Evolutionary conservation across 768 basidiomycete genomes (phyloP), one percentile per base, ranked within the genome.

Genomic region (Mycena galopus): DNA sequence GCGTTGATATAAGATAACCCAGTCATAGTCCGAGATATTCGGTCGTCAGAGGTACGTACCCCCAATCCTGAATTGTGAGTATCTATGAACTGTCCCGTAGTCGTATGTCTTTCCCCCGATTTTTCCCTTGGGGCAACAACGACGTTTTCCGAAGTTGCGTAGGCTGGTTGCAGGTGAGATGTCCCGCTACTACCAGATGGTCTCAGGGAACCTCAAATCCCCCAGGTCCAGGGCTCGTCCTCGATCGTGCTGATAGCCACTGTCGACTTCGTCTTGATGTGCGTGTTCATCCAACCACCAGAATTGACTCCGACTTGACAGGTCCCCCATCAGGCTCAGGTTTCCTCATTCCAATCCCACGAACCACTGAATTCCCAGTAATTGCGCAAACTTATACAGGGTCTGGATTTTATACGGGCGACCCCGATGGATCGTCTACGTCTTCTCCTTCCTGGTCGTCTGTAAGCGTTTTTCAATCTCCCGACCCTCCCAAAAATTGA

Each of bases 341-440:
- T 37, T 37, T 37, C 4, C 35, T 1, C 35, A 37, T 37, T 37
- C 35, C 10, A 9, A 14, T 12, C 35, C 35, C 35, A 37, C 35
- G 35, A 37, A n/a, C n/a, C n/a, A n/a, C n/a, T n/a, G n/a, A n/a
- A n/a, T n/a, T n/a, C n/a, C n/a, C n/a, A n/a, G n/a, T n/a, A n/a
- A n/a, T n/a, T n/a, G n/a, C n/a, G n/a, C n/a, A n/a, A n/a, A n/a
- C n/a, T n/a, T 37, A 37, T 37, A 37, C n/a, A 67, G 67, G 21
- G 67, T 67, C 17, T 67, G 67, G 67, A 67, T 67, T 19, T 32
- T 67, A 37, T 67, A 60, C 21, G 47, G 67, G 17, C 5, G 67
- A n/a, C 58, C 32, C n/a, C n/a, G n/a, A n/a, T n/a, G n/a, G n/a
- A n/a, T 60, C 44, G 47, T 53, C 33, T 59, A 33, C 32, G 27